Conservation (phyloP, 2,329 filamentous ascomycete genomes). For the Botryotinia narcissicola region DNA sequence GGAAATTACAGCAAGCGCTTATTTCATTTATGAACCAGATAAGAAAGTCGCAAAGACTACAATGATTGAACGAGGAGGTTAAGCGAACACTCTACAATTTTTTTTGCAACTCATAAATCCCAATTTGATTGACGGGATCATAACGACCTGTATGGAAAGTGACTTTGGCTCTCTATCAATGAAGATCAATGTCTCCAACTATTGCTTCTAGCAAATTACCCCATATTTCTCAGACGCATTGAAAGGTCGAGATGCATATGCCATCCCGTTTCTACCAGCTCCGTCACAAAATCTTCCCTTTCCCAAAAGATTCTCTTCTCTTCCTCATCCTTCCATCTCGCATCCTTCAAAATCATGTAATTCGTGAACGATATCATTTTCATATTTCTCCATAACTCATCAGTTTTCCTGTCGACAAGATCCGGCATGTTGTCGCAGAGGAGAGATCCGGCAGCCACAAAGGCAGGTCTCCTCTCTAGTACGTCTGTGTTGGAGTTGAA, state of each 20-base stretch:
- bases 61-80: background rate
- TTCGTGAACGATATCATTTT: background rate
- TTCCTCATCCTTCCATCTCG: background rate
- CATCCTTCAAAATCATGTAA: background rate
- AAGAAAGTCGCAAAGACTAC: background rate
- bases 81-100: background rate
- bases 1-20: background rate
- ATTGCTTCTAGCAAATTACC: background rate
- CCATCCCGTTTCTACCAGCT: background rate
- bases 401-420: background rate
- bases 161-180: background rate
- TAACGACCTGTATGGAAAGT: background rate
- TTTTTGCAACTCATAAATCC: background rate
- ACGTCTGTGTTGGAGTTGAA: background rate
- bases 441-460: background rate
- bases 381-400: background rate
- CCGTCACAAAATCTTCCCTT: background rate
- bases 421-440: background rate
- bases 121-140: background rate
- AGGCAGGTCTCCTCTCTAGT: background rate
- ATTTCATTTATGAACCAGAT: background rate
- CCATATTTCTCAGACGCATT: too few relatives aligned
- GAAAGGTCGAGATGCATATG: background rate
- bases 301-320: background rate
- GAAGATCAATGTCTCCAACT: background rate